Evolutionary conservation across 768 basidiomycete species (phyloP), one percentile per base, ranked within the genome.

Genomic region (Tulasnella sp.): DNA sequence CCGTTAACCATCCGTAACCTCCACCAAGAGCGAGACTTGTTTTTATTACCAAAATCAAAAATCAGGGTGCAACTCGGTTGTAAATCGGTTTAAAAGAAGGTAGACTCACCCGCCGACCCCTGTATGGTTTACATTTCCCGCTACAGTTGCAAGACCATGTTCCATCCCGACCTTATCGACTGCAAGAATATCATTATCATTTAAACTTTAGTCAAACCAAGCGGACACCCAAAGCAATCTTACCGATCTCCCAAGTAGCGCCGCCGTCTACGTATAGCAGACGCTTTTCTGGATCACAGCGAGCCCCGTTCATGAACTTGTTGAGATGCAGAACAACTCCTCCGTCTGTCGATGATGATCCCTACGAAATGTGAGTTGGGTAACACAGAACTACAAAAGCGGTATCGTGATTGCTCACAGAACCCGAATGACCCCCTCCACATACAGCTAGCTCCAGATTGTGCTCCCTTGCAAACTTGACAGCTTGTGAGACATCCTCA

Each of bases 241-340:
- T 12, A 64, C 62, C 62, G 62, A 12, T 16, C 12, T 64, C n/a
- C 19, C 19, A n/a, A 16, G 26, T 12, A 12, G 19, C 62, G 32
- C 62, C 62, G 12, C 62, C 62, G 19, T 29, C 62, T 11, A 64
- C 62, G 62, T 34, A 34, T 12, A 34, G 16, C 32, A 34, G 14
- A 11, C 29, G 11, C 62, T 11, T 26, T 29, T 64, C 32, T 12
- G 62, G 62, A 29, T 64, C 62, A 16, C 11, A 11, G 12, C 62
- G 11, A 16, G 26, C 62, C 32, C 62, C 62, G 29, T 64, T 64
- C 62, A 64, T 17, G 40, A 19, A 37, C 59, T 37, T 67, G 34
- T 12, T 14, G 29, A 67, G 66, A 40, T 67, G 14, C 11, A 64
- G 11, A 37, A 86, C 74, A 17, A 86, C 85, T 39, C 81, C 82